Evolutionary conservation across 306 rosid genomes (phyloP).

Genomic region (Ormosia semicastrata): DNA sequence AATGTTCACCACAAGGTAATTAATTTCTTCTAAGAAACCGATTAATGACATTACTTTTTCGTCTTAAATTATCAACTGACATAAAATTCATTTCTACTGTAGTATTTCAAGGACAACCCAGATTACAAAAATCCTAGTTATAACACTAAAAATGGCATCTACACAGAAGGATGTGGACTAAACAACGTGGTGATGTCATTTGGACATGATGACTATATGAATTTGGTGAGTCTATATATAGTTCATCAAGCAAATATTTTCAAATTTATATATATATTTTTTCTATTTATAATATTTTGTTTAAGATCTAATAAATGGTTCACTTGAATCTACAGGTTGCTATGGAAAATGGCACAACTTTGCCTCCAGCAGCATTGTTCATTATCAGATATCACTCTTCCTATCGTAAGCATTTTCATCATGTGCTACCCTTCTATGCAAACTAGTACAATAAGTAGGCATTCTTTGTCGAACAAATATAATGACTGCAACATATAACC

Average conservation of each 20-base stretch:
- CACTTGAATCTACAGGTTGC: conserved; percentile 32
- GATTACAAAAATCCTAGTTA: conserved; percentile 24
- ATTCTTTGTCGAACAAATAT: not conserved
- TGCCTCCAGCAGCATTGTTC: conserved; percentile 42
- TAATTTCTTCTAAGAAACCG: not conserved
- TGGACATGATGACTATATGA: conserved; percentile 62
- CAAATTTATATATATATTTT: not conserved
- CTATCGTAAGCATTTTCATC: conserved; percentile 29
- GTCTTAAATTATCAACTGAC: not conserved
- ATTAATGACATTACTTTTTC: not conserved
- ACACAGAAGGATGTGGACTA: conserved; percentile 40
- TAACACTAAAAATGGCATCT: conserved; percentile 41
- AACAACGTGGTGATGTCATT: conserved; percentile 43
- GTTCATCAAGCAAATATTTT: not conserved
- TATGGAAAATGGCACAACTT: conserved; percentile 35
- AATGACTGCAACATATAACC: not conserved
- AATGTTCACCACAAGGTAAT: conserved; percentile 42
- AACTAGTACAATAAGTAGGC: not conserved
- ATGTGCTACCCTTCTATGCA: not conserved
- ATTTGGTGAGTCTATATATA: conserved; percentile 28
- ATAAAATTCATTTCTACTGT: not conserved
- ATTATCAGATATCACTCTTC: conserved; percentile 51
- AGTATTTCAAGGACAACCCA: conserved; percentile 44
- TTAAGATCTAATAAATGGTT: not conserved
- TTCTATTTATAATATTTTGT: not conserved